phyloP scores from a whole-genome alignment of 2,329 filamentous ascomycete genomes.

The Nectriaceae sp. region DNA sequence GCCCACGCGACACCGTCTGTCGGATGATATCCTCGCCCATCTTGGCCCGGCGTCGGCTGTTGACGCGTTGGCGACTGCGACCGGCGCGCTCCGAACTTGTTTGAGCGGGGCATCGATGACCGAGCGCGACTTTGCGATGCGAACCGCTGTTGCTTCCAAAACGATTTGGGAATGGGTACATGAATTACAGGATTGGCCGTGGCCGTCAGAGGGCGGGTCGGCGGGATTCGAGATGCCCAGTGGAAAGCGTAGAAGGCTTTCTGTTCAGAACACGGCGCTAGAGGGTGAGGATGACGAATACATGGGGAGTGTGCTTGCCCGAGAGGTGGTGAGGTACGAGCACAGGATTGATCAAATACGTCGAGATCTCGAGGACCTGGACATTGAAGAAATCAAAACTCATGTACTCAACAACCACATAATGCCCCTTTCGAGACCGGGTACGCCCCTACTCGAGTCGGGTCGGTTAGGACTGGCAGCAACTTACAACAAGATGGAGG shows the following conservation, averaged over 20 bases:
- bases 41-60: conserved; percentile 63
- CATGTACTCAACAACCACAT: conserved; percentile 84
- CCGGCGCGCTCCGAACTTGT: conserved; percentile 56
- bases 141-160: conserved; percentile 69
- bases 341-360: conserved; percentile 73
- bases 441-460: conserved; percentile 36
- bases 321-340: conserved; percentile 69
- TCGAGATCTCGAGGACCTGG: conserved; percentile 66
- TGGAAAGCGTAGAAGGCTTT: conserved; percentile 42
- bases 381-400: conserved; percentile 85
- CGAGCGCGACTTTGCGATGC: conserved; percentile 72
- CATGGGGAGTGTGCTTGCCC: conserved; percentile 69
- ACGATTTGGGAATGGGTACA: conserved; percentile 73
- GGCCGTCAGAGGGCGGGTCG: conserved; percentile 52
- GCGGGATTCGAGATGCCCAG: conserved; percentile 56
- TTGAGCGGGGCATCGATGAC: conserved; percentile 63
- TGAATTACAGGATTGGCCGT: conserved; percentile 66
- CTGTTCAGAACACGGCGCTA: conserved; percentile 25
- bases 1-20: conserved; percentile 46
- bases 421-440: conserved; percentile 49
- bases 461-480: conserved; percentile 41
- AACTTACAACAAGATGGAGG: conserved; percentile 74
- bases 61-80: conserved; percentile 58
- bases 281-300: conserved; percentile 43
- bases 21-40: conserved; percentile 62